Percentiles rank a stretch among this genome's conserved stretches.
These are phyloP conservation scores for Syzygium malaccense DNA, from an alignment of 441 rosid genomes.

Conservation along the genomic window DNA sequence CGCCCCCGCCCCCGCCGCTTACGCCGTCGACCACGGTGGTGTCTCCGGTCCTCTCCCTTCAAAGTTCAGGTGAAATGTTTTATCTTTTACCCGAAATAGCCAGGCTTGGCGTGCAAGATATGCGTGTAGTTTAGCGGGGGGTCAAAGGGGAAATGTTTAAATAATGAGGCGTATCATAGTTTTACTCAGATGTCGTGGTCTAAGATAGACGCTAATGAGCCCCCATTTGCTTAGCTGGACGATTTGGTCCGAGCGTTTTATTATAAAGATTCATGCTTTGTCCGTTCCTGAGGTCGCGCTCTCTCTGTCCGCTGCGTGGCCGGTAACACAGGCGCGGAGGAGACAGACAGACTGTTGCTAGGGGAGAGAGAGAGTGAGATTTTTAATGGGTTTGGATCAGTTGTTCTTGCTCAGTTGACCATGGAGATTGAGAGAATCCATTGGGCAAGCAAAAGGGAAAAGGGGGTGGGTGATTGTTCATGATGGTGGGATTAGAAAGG, in stretches of 20 bases:
- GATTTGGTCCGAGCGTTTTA: background rate
- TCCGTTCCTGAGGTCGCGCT: background rate
- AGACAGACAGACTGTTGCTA: background rate
- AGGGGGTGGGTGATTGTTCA: background rate
- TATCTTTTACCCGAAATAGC: background rate
- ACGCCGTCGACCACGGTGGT: slow-evolving; percentile 52
- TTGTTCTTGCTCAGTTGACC: background rate
- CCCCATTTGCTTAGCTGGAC: background rate
- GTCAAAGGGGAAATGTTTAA: background rate
- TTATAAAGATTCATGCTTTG: background rate
- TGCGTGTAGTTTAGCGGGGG: background rate
- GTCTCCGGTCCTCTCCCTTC: slow-evolving; percentile 56
- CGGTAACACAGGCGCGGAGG: background rate
- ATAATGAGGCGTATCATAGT: background rate
- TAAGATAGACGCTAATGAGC: background rate
- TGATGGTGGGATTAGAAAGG: slow-evolving; percentile 21
- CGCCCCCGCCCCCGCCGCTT: slow-evolving; percentile 31
- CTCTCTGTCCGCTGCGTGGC: background rate
- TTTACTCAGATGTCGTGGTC: background rate
- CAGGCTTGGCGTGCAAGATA: background rate
- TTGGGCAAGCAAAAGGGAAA: background rate
- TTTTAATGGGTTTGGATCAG: background rate
- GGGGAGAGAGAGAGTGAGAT: background rate
- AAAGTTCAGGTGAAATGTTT: slow-evolving; percentile 43
- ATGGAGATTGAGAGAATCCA: background rate